A percentile compares a stretch with the other conserved stretches of the same genome.
Conservation (phyloP, 352 stramenopile species). For the Phytophthora crassamura region DNA sequence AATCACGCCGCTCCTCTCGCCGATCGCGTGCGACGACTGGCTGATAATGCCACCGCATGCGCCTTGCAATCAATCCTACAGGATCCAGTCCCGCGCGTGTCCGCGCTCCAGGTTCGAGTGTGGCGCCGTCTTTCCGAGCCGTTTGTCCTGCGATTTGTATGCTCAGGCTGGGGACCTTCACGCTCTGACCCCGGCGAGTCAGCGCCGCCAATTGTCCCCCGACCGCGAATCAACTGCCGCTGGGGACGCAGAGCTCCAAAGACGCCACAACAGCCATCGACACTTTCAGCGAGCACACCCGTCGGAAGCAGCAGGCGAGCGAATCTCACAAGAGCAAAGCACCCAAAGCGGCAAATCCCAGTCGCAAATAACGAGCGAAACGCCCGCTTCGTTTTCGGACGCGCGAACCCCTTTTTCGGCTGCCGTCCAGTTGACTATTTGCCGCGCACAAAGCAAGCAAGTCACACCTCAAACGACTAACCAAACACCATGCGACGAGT, state of each 20-base stretch:
- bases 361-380: constrained; percentile 23
- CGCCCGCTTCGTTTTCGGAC: background rate
- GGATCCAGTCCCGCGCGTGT: constrained; percentile 24
- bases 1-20: background rate
- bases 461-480: background rate
- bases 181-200: constrained; percentile 11
- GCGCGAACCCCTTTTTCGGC: background rate
- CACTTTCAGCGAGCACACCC: constrained; percentile 9
- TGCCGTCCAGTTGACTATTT: constrained; percentile 24
- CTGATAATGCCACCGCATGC: background rate
- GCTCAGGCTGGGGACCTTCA: background rate
- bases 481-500: constrained; percentile 31
- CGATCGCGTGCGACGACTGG: background rate
- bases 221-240: background rate
- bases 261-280: constrained; percentile 12
- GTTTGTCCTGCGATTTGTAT: background rate
- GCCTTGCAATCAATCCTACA: constrained; percentile 13
- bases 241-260: constrained; percentile 13
- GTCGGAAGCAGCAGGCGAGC: constrained; percentile 6
- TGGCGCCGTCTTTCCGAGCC: constrained; percentile 4
- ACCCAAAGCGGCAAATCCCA: constrained; percentile 15
- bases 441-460: constrained; percentile 2
- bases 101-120: constrained; percentile 5
- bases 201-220: background rate
- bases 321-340: constrained; percentile 23